These are phyloP conservation scores for Epicoccum nigrum DNA, from an alignment of 2,329 filamentous ascomycete genomes.

Conservation along the genomic window DNA sequence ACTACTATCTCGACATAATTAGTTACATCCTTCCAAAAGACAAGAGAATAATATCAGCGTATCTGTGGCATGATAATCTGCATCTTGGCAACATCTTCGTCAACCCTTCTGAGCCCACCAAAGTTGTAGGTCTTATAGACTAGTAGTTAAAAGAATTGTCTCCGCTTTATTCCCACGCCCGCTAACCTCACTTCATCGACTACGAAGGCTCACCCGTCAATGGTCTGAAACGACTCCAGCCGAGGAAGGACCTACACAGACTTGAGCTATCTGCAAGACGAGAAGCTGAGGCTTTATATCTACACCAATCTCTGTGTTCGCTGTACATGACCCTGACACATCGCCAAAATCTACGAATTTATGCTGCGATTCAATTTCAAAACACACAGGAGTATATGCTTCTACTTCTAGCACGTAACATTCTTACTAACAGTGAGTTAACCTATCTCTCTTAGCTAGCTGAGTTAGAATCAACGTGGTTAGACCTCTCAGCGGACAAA, in stretches of 20 bases:
- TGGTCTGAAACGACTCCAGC: constrained; percentile 37
- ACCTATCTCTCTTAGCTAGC: constrained; percentile 32
- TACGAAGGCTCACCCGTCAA: constrained; percentile 38
- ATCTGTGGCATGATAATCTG: constrained; percentile 49
- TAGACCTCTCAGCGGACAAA: constrained; percentile 24
- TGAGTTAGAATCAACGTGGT: constrained; percentile 36
- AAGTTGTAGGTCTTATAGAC: constrained; percentile 43
- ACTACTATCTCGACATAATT: constrained; percentile 37
- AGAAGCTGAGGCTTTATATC: constrained; percentile 32
- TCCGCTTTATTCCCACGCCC: constrained; percentile 47
- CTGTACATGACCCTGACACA: constrained; percentile 24
- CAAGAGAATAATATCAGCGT: constrained; percentile 25
- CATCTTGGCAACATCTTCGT: constrained; percentile 50
- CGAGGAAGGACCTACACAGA: constrained; percentile 27
- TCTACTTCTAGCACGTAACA: constrained; percentile 40
- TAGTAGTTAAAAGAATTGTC: constrained; percentile 45
- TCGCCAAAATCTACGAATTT: constrained; percentile 31
- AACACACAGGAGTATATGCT: constrained; percentile 35
- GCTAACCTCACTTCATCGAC: constrained; percentile 43
- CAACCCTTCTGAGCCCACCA: constrained; percentile 37
- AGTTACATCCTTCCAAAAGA: constrained; percentile 37
- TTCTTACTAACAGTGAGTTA: constrained; percentile 46
- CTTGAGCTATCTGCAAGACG: constrained; percentile 28
- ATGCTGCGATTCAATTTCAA: constrained; percentile 40
- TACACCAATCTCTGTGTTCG: constrained; percentile 10